Evolutionary conservation across 306 rosid genomes (phyloP).

Genomic region (Quercus suber): DNA sequence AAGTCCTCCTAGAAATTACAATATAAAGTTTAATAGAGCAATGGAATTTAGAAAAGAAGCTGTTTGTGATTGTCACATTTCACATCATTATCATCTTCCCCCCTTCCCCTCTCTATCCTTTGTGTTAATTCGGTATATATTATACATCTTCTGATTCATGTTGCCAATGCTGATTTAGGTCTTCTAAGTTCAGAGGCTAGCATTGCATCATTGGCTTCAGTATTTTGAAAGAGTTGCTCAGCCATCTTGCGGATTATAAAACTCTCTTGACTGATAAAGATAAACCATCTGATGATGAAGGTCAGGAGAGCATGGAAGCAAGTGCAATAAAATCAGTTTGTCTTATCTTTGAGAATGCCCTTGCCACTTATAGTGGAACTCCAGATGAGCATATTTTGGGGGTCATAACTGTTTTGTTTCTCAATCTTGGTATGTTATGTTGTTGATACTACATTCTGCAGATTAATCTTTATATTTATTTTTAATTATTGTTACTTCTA

Average conservation of each 20-base stretch:
- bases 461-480: not conserved
- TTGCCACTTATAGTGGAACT: constrained; percentile 49
- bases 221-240: constrained; percentile 64
- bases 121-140: not conserved
- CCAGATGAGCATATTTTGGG: constrained; percentile 64
- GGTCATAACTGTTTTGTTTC: constrained; percentile 68
- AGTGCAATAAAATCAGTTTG: constrained; percentile 53
- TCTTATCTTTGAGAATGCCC: constrained; percentile 54
- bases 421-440: constrained; percentile 62
- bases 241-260: constrained; percentile 34
- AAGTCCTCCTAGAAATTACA: not conserved
- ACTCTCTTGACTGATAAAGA: constrained; percentile 28
- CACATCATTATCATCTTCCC: not conserved
- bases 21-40: not conserved
- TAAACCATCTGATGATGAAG: constrained; percentile 33
- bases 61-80: not conserved
- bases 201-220: constrained; percentile 64
- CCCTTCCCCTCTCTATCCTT: not conserved
- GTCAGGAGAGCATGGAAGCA: constrained; percentile 39
- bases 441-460: not conserved
- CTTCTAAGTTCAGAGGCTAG: constrained; percentile 60
- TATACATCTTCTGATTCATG: constrained; percentile 33
- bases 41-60: not conserved
- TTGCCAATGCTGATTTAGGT: constrained; percentile 47
- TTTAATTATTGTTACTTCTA: not conserved